These are phyloP conservation scores for Wickerhamomyces rabaulensis DNA, from an alignment of 805 yeast species.

Conservation along the genomic window DNA sequence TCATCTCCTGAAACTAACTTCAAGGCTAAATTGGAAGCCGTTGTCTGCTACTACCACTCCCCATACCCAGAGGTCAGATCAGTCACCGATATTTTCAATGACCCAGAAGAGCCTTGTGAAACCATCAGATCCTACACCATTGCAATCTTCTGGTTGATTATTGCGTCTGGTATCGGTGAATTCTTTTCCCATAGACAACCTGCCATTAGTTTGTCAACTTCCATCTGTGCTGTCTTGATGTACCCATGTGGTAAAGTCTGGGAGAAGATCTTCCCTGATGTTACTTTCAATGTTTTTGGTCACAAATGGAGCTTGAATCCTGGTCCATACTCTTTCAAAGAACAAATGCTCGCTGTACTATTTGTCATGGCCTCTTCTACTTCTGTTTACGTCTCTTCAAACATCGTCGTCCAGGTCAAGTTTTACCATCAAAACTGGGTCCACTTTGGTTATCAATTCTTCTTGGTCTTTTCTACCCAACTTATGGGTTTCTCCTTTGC, in stretches of 20 bases:
- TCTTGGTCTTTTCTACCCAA: slow-evolving; percentile 50
- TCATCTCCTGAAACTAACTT: slow-evolving; percentile 16
- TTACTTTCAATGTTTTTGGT: slow-evolving; percentile 35
- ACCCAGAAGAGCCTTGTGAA: slow-evolving; percentile 42
- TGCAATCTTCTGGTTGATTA: slow-evolving; percentile 40
- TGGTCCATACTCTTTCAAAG: slow-evolving; percentile 61
- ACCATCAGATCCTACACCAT: slow-evolving; percentile 38
- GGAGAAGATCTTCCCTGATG: slow-evolving; percentile 40
- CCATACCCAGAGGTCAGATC: slow-evolving; percentile 69
- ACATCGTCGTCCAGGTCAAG: slow-evolving; percentile 31
- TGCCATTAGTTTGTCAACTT: slow-evolving; percentile 34
- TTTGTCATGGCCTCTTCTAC: slow-evolving; percentile 32
- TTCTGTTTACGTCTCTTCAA: slow-evolving; percentile 30
- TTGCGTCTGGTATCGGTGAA: slow-evolving; percentile 52
- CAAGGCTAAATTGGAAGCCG: slow-evolving; percentile 27
- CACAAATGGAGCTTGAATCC: slow-evolving; percentile 44
- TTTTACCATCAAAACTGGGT: slow-evolving; percentile 28
- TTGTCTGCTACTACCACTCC: slow-evolving; percentile 37
- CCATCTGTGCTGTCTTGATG: slow-evolving; percentile 42
- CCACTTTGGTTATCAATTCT: slow-evolving; percentile 45
- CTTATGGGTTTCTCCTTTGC: slow-evolving; percentile 66
- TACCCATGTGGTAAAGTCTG: slow-evolving; percentile 40
- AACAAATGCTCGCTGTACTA: slow-evolving; percentile 58
- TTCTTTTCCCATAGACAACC: slow-evolving; percentile 55
- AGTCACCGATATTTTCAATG: slow-evolving; percentile 48